These are phyloP conservation scores for Mycosphaerella sp. DNA, from an alignment of 2,329 filamentous ascomycete genomes.

Conservation along the genomic window DNA sequence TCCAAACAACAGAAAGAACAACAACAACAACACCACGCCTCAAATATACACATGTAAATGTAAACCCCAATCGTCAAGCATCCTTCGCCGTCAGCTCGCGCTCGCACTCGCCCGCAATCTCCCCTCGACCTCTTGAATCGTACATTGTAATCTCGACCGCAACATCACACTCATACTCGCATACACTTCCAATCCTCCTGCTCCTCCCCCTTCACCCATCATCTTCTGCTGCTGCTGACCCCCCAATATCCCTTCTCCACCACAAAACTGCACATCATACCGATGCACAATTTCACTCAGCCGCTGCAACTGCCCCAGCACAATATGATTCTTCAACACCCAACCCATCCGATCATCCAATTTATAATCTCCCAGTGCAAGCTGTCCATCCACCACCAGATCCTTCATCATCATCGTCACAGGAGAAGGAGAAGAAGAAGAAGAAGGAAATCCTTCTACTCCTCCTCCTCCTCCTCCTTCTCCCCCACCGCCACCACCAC, in stretches of 20 bases:
- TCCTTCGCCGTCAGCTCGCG: conserved; percentile 3
- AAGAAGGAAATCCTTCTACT: no score
- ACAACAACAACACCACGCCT: no score
- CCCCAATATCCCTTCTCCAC: neutral
- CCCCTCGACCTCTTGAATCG: conserved; percentile 12
- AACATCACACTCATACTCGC: conserved; percentile 9
- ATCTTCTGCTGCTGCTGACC: neutral
- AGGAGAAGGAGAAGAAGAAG: no score
- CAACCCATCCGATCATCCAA: conserved; percentile 16
- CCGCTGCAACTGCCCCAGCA: conserved; percentile 17
- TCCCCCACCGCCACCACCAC: no score
- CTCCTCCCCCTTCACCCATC: conserved; percentile 2
- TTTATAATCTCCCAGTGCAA: conserved; percentile 12
- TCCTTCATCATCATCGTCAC: conserved; percentile 1
- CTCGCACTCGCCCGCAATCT: conserved; percentile 5
- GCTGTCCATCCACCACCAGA: conserved; percentile 15
- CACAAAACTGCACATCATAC: conserved; percentile 9
- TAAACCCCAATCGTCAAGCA: neutral
- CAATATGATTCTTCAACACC: conserved; percentile 18
- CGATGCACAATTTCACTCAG: conserved; percentile 11
- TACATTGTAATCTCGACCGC: conserved; percentile 13
- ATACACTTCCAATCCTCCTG: conserved; percentile 2
- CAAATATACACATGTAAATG: neutral
- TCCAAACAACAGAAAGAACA: no score
- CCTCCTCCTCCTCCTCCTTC: no score